Evolutionary conservation across 257 asterid species (phyloP), one percentile per base, ranked within the genome.

Genomic region (Solanum gandarillasii): DNA sequence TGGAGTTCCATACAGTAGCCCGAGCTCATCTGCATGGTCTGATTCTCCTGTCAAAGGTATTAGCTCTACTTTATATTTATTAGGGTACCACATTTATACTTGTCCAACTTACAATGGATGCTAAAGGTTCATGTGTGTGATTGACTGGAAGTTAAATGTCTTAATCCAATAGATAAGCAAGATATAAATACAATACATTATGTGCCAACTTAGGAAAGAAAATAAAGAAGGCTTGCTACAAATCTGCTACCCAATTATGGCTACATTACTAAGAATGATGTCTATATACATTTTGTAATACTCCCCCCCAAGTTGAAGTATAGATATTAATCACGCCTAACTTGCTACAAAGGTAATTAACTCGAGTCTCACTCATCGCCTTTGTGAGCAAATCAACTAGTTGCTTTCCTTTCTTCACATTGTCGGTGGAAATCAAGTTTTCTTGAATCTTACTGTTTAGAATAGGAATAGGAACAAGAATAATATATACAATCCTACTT

Each of bases 31-130:
- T 88, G 68, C 89, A 7, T 88, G 92, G 93, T 88, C 91, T 60
- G 91, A 88, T 35, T 94, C 94, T 60, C 94, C 94, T 23, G 88
- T 85, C 32, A 91, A 86, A 91, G 98, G 96, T 93, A 92, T 34
- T 79, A 73, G 36, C 71, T 29, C 67, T 31, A 32, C 87, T 75
- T 73, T 70, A 43, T 20, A 85, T 87, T 65, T 87, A 65, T 86
- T 43, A n/a, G 23, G 46, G 9, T 55, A 32, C 71, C 36, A n/a
- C 13, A 39, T 39, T 29, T 87, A 27, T 73, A 36, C 52, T 36
- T 58, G 75, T 36, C 62, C 38, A 6, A 20, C 31, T 32, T 43
- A 23, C 43, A 34, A 16, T 20, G 32, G 48, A 83, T 43, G 48
- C 46, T 43, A 36, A 79, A 67, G 84, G 55, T 72, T 46, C 31